Evolutionary conservation across 352 stramenopile species (phyloP).

Genomic region (Phytophthora hibernalis): DNA sequence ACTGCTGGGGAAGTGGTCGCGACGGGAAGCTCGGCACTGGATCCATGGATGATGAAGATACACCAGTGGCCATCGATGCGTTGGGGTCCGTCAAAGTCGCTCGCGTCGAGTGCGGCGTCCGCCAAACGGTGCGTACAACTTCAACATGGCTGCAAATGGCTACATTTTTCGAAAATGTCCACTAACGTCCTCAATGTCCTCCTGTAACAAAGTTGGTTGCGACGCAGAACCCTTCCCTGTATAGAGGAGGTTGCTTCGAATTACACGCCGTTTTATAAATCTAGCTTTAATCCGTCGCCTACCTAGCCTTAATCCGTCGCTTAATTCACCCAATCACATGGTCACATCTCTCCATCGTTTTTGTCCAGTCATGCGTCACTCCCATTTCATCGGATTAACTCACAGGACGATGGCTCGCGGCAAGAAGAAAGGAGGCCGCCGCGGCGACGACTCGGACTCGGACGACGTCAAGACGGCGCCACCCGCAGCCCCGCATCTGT

Average conservation of each 20-base stretch:
- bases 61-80: conserved; percentile 56
- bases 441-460: conserved; percentile 78
- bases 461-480: conserved; percentile 51
- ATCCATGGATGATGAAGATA: conserved; percentile 59
- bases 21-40: conserved; percentile 78
- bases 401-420: conserved; percentile 57
- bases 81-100: conserved; percentile 66
- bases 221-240: conserved; percentile 52
- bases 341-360: conserved; percentile 8
- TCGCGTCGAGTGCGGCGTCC: conserved; percentile 54
- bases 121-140: conserved; percentile 62
- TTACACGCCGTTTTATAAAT: not conserved
- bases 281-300: not conserved
- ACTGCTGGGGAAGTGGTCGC: conserved; percentile 71
- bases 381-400: not conserved
- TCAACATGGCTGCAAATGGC: conserved; percentile 9
- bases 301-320: not conserved
- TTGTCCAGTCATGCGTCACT: conserved; percentile 22
- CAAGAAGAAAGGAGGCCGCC: conserved; percentile 84
- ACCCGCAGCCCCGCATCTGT: conserved; percentile 32
- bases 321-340: conserved; percentile 17
- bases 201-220: conserved; percentile 34
- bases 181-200: not conserved
- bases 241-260: not conserved
- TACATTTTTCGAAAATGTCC: not conserved